Percentiles rank a stretch among this genome's conserved stretches.
Evolutionary conservation across 2,329 filamentous ascomycete genomes (phyloP).

Genomic region (Fusarium tricinctum): DNA sequence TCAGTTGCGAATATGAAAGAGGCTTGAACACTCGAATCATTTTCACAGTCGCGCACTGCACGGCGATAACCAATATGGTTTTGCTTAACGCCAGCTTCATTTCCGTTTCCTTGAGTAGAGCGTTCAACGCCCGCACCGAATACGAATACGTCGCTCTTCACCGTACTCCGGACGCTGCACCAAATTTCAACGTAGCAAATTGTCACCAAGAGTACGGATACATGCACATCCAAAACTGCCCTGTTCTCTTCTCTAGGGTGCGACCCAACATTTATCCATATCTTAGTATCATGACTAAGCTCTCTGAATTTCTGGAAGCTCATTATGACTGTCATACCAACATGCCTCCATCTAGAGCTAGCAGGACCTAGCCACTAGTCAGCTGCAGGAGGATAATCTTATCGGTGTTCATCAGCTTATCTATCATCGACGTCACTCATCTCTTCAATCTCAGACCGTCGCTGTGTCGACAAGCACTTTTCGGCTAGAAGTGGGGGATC

Average conservation of each 20-base stretch:
- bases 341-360: too few species aligned
- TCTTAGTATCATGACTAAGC: not conserved
- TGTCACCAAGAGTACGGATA: too few species aligned
- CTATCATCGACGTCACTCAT: slow-evolving; percentile 34
- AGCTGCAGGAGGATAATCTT: slow-evolving; percentile 41
- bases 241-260: not conserved
- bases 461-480: too few species aligned
- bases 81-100: slow-evolving; percentile 18
- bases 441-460: not conserved
- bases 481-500: slow-evolving; percentile 43
- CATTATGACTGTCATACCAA: not conserved
- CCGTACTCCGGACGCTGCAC: not conserved
- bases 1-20: not conserved
- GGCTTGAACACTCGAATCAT: not conserved
- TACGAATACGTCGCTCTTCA: slow-evolving; percentile 24
- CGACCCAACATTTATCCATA: not conserved
- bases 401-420: slow-evolving; percentile 28
- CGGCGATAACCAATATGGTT: slow-evolving; percentile 1
- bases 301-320: too few species aligned
- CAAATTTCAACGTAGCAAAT: not conserved
- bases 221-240: not conserved
- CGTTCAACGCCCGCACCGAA: slow-evolving; percentile 5
- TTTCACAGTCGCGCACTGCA: not conserved
- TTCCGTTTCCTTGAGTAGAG: not conserved
- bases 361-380: not conserved